Evolutionary conservation across 768 basidiomycete species (phyloP), one percentile per base, ranked within the genome.

Genomic region (Rhizopogon vesiculosus): DNA sequence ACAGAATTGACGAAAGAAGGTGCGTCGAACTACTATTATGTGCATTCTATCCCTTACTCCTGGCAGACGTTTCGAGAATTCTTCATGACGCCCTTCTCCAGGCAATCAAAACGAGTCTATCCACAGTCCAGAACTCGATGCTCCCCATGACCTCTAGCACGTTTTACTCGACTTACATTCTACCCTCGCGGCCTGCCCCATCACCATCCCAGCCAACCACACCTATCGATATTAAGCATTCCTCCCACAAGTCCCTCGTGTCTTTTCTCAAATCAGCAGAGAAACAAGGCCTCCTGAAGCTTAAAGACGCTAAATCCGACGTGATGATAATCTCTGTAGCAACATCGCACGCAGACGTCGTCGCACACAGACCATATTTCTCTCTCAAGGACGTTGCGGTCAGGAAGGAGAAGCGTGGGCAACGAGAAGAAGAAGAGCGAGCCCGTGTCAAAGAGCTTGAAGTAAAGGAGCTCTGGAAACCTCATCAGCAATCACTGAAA

Each of bases 81-180:
- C 78, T 93, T 3, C 81, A 79, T 15, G 70, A 66, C 38, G 78
- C 89, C 3, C 77, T 91, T 19, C 65, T 91, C 2, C 91, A 91
- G 61, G 82, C 82, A 1, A 82, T 93, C 56, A 69, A 71, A 12
- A 78, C 80, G 7, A 71, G 74, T 1, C 72, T 86, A 3, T 62
- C 74, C 0, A 64, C 77, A 1, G 66, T 82, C 1, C 80, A 83
- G 0, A 46, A 77, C 0, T 77, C 81, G 0, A 67, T 80, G 1
- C 89, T 93, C 64, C 92, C 93, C 0, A 85, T 94, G 43, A 74
- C 86, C 0, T 82, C 91, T 0, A 89, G 90, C 10, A 77, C 76
- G 0, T 83, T 94, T 60, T 93, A 93, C 70, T 81, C 87, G 7
- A 79, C 77, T 16, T 79, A 91, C 64, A 79, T 96, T 49, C 78